A percentile compares a stretch with the other conserved stretches of the same genome.
phyloP scores from a whole-genome alignment of 371 early-diverging fungal genomes.

The Mortierella sp. region DNA sequence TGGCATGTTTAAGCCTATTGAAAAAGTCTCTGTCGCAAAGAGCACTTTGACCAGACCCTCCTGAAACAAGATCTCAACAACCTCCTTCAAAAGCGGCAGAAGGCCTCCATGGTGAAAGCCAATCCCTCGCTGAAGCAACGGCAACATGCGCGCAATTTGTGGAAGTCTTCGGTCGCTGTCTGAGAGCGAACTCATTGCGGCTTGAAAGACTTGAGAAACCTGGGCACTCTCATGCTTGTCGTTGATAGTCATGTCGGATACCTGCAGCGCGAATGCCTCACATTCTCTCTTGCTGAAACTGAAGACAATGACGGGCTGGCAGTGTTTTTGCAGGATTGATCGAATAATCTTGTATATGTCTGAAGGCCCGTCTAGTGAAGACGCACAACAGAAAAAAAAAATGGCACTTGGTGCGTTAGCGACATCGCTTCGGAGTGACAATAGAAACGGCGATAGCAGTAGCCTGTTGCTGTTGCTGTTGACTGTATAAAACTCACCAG shows the following conservation, averaged over 20 bases:
- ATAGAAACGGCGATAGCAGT: no score
- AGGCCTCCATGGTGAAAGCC: constrained; percentile 99
- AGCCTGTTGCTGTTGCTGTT: no score
- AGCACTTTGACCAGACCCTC: constrained; percentile 97
- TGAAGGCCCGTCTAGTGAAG: constrained; percentile 57
- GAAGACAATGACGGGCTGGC: constrained; percentile 98
- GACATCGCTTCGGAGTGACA: no score
- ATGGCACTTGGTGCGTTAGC: no score
- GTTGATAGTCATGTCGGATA: constrained; percentile 95
- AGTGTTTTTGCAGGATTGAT: constrained; percentile 91
- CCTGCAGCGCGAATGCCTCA: constrained; percentile 90
- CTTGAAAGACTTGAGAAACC: constrained; percentile 88
- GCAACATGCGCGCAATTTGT: constrained; percentile 93
- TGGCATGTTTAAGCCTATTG: constrained; percentile 99
- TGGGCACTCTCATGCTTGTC: constrained; percentile 85
- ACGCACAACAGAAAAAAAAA: no score
- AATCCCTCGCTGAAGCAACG: constrained; percentile 96
- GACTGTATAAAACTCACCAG: not conserved
- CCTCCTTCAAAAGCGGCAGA: constrained; percentile 98
- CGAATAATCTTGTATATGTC: constrained; percentile 94
- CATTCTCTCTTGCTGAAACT: constrained; percentile 98
- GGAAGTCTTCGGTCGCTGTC: constrained; percentile 96
- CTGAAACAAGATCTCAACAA: constrained; percentile 99
- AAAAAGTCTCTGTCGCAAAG: constrained; percentile 99
- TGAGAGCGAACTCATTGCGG: constrained; percentile 89